Percentiles rank a stretch among this genome's conserved stretches.
These are phyloP conservation scores for Cinnamomum chago DNA, from an alignment of 164 flowering plant genomes.

Conservation along the genomic window DNA sequence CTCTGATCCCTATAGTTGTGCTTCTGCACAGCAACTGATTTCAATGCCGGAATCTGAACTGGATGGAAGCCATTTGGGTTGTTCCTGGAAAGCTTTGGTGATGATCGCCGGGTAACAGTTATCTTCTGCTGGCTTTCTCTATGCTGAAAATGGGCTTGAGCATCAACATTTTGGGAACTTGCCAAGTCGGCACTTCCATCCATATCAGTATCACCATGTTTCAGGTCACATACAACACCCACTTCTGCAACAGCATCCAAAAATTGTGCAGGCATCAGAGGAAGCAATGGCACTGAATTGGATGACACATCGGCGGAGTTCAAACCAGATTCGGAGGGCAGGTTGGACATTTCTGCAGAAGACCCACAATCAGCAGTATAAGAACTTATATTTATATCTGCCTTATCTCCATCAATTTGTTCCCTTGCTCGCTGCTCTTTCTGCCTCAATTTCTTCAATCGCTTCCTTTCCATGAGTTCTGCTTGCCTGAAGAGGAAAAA, in stretches of 20 bases:
- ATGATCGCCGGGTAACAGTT: constrained; percentile 28
- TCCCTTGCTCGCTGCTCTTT: constrained; percentile 65
- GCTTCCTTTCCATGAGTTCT: constrained; percentile 62
- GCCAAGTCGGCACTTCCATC: constrained; percentile 19
- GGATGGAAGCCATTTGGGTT: constrained; percentile 37
- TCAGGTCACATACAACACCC: constrained; percentile 15
- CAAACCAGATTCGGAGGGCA: constrained; percentile 22
- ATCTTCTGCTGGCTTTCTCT: constrained; percentile 24
- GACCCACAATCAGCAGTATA: constrained; percentile 18
- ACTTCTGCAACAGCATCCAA: constrained; percentile 21
- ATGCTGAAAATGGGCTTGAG: constrained; percentile 12
- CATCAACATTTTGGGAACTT: constrained; percentile 26
- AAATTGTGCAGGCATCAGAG: constrained; percentile 20
- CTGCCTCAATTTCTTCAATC: constrained; percentile 75
- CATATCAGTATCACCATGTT: constrained; percentile 6
- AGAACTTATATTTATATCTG: constrained; percentile 14
- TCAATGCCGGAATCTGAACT: constrained; percentile 30
- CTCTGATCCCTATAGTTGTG: constrained; percentile 30
- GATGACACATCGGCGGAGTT: constrained; percentile 17
- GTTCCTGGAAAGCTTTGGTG: constrained; percentile 31
- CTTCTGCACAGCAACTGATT: constrained; percentile 35
- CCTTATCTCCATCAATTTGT: constrained; percentile 32
- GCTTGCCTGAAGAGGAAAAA: constrained; percentile 46
- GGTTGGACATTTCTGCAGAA: constrained; percentile 27
- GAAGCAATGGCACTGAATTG: constrained; percentile 12